phyloP scores from a whole-genome alignment of 2,329 filamentous ascomycete genomes.

The Echinosphaeria canescens region DNA sequence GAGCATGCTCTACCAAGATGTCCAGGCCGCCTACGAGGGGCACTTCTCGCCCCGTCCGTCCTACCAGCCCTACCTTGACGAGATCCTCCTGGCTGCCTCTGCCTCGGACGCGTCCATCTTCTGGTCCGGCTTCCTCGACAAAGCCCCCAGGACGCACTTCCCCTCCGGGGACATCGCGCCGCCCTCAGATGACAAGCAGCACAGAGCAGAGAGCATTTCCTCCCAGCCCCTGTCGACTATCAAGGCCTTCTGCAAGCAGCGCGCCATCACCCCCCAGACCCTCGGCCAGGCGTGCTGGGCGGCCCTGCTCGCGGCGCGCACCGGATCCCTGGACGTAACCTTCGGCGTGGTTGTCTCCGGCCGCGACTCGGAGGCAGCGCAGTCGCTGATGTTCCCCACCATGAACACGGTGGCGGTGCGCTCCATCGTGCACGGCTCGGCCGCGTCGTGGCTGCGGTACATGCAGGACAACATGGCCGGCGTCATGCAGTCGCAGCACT shows the following conservation, averaged over 20 bases:
- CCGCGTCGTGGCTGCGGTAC: conserved; percentile 42
- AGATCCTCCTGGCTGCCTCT: conserved; percentile 24
- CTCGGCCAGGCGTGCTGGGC: conserved; percentile 62
- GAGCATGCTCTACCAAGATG: conserved; percentile 47
- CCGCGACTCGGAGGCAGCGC: conserved; percentile 49
- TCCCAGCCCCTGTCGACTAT: conserved; percentile 16
- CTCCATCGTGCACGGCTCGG: conserved; percentile 47
- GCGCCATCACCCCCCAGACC: conserved; percentile 53
- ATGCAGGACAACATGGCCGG: conserved; percentile 48
- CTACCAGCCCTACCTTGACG: conserved; percentile 29
- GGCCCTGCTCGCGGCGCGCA: conserved; percentile 40
- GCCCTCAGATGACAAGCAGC: too few species aligned
- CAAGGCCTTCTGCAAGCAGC: conserved; percentile 37
- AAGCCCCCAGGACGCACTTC: conserved; percentile 13
- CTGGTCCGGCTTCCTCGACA: conserved; percentile 49
- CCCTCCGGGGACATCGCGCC: not conserved
- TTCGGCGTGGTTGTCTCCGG: conserved; percentile 76
- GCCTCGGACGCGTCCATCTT: conserved; percentile 27
- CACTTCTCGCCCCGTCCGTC: conserved; percentile 17
- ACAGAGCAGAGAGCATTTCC: conserved; percentile 23
- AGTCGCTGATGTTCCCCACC: conserved; percentile 58
- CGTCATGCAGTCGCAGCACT: conserved; percentile 53
- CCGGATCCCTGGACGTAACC: conserved; percentile 46
- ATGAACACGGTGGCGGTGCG: conserved; percentile 81
- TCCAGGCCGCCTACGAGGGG: conserved; percentile 39